Evolutionary conservation across 495 filamentous ascomycete genomes (phyloP), one percentile per base, ranked within the genome.

Genomic region (Bathelium albidoporum): DNA sequence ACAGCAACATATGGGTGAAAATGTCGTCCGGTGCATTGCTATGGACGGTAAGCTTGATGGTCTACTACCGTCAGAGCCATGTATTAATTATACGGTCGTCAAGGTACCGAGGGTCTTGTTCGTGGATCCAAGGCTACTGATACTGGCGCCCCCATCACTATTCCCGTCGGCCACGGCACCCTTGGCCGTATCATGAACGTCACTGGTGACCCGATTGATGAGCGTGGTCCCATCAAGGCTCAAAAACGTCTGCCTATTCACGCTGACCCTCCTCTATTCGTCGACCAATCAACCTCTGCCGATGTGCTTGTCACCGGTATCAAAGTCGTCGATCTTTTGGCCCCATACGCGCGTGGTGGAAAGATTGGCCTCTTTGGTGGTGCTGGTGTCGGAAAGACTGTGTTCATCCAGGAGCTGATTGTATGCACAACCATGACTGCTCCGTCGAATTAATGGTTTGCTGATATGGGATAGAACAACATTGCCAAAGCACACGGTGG

Each of bases 281-380:
- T 83, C 68, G 95, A 97, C 68, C 94, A 98, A 84, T 91, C 94
- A 64, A 98, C 94, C 70, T 80, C 83, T 67, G 94, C 95, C 69
- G 94, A 98, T 80, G 87, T 98, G 79, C 85, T 98, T 68, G 88
- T 96, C 72, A 98, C 94, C 70, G 94, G 94, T 86, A 98, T 98
- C 86, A 98, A 98, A 87, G 94, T 98, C 77, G 94, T 98, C 78
- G 94, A 98, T 77, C 82, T 98, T 69, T 84, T 98, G 70, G 94
- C 94, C 74, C 94, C 94, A 71, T 98, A 98, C 79, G 94, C 94
- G 80, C 94, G 94, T 92, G 94, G 94, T 89, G 94, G 94, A 86
- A 98, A 98, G 88, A 98, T 98, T 85, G 94, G 94, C 89, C 95
- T 98, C 75, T 98, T 98, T 82, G 94, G 94, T 82, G 94, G 94